Evolutionary conservation across 345 rosid species (phyloP).

Genomic region (Ceriops zippeliana): DNA sequence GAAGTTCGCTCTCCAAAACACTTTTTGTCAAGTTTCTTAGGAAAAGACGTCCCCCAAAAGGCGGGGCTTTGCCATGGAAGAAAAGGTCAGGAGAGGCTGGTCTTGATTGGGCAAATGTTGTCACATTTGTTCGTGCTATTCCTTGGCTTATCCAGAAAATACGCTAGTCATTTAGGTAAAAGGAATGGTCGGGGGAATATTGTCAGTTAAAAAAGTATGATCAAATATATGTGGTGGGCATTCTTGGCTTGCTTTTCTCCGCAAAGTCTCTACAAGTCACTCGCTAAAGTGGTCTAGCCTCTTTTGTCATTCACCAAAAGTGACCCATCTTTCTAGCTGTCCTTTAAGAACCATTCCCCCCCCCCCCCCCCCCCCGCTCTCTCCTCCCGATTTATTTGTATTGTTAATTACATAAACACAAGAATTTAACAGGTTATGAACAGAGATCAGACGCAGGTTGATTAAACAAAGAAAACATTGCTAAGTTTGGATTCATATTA

Average conservation of each 20-base stretch:
- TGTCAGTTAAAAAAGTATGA: slow-evolving; percentile 5
- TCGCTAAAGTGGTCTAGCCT: background rate
- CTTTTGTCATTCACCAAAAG: background rate
- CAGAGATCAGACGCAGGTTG: no score
- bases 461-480: no score
- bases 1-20: slow-evolving; percentile 8
- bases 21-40: background rate
- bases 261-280: slow-evolving; percentile 7
- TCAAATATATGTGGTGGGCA: slow-evolving; percentile 16
- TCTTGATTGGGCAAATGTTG: background rate
- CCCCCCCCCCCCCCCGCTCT: no score
- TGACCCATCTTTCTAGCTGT: no score
- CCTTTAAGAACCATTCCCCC: no score
- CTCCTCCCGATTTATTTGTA: no score
- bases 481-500: no score
- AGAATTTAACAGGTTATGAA: no score
- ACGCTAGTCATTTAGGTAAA: slow-evolving; percentile 33
- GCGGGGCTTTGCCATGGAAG: slow-evolving; percentile 4
- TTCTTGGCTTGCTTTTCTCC: slow-evolving; percentile 4
- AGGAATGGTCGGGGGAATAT: slow-evolving; percentile 7
- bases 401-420: no score
- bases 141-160: slow-evolving; percentile 1
- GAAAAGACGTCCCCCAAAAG: slow-evolving; percentile 15
- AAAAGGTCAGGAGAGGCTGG: background rate
- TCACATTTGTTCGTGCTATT: slow-evolving; percentile 3